A percentile compares a stretch with the other conserved stretches of the same genome.
Conservation (phyloP, 768 basidiomycete species). For the Amanita rubescens region DNA sequence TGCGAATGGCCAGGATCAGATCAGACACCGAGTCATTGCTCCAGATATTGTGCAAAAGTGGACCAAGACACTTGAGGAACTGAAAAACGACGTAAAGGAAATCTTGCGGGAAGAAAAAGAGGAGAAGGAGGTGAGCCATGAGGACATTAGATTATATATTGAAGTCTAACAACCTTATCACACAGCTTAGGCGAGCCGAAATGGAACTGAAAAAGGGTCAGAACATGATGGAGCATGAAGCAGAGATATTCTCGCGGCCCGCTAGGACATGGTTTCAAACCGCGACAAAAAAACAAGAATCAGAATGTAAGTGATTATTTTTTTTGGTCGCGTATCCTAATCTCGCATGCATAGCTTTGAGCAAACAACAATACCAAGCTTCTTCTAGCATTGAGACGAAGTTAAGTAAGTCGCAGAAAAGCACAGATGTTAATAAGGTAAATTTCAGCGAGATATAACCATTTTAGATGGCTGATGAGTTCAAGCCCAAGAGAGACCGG, state of each 20-base stretch:
- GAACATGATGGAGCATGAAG: conserved; percentile 90
- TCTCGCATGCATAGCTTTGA: conserved; percentile 41
- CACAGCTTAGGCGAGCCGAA: conserved; percentile 79
- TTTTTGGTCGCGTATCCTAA: not conserved
- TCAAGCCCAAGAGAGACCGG: conserved; percentile 69
- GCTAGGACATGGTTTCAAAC: conserved; percentile 99
- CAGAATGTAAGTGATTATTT: conserved; percentile 50
- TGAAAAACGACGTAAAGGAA: conserved; percentile 73
- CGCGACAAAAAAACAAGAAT: conserved; percentile 69
- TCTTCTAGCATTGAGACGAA: conserved; percentile 34
- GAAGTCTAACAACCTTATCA: not conserved
- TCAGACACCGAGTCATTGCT: conserved; percentile 85
- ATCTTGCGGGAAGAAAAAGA: conserved; percentile 90
- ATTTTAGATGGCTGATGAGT: not conserved
- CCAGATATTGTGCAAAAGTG: conserved; percentile 66
- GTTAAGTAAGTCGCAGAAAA: conserved; percentile 29
- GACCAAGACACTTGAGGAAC: conserved; percentile 54
- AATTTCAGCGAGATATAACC: conserved; percentile 9
- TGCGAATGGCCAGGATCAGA: conserved; percentile 66
- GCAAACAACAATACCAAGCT: conserved; percentile 69
- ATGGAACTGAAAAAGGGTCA: conserved; percentile 95
- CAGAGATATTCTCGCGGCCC: conserved; percentile 88
- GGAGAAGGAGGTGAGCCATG: conserved; percentile 68
- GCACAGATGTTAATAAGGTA: conserved; percentile 34
- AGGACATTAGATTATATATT: not conserved